Conservation (phyloP, 495 filamentous ascomycete species). For the Penicillium soppii region DNA sequence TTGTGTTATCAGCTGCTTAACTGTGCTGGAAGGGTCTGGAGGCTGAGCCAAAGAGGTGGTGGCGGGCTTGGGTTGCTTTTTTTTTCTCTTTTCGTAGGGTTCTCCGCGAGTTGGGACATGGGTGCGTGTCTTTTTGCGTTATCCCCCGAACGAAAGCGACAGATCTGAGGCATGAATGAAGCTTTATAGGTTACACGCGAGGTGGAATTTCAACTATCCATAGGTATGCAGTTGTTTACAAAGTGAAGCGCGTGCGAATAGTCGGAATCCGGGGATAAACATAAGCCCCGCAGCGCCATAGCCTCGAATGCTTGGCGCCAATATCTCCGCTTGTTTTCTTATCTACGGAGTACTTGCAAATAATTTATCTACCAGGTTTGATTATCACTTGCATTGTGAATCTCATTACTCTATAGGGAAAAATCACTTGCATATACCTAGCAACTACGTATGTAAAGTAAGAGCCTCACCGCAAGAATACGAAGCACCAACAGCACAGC, state of each 20-base stretch:
- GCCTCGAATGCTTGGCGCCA: constrained; percentile 1
- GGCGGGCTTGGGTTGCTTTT: not conserved
- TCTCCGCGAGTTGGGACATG: not conserved
- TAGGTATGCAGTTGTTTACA: too few relatives aligned
- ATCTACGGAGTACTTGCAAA: not conserved
- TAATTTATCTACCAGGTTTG: not conserved
- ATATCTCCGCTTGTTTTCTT: constrained; percentile 3
- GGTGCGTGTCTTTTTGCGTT: not conserved
- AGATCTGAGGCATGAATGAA: not conserved
- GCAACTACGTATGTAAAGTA: too few relatives aligned
- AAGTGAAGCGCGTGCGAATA: too few relatives aligned
- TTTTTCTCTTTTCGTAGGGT: not conserved
- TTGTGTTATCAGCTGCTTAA: not conserved
- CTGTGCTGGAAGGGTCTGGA: too few relatives aligned
- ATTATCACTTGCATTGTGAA: not conserved
- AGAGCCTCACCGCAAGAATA: too few relatives aligned
- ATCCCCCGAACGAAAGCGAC: not conserved
- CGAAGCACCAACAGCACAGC: too few relatives aligned
- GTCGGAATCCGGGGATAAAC: constrained; percentile 1
- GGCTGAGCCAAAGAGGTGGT: constrained; percentile 6
- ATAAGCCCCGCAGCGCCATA: not conserved
- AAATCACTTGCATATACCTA: too few relatives aligned
- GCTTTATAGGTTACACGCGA: not conserved
- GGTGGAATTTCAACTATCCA: not conserved
- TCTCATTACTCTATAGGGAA: not conserved